phyloP scores from a whole-genome alignment of 2,329 filamentous ascomycete genomes.

The Boeremia lycopersici region DNA sequence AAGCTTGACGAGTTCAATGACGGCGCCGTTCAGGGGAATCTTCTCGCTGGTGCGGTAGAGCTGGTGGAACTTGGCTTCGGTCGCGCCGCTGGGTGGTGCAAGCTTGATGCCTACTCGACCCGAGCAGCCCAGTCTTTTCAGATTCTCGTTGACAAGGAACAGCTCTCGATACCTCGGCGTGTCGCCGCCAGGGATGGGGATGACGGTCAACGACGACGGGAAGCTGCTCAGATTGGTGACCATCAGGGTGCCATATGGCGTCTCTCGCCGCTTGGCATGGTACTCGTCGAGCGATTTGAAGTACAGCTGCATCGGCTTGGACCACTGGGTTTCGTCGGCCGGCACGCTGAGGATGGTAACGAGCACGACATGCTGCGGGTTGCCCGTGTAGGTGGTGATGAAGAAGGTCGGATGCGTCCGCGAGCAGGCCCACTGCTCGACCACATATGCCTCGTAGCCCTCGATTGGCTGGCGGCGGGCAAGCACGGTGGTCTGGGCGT shows the following conservation, averaged over 20 bases:
- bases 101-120: slow-evolving; percentile 86
- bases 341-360: slow-evolving; percentile 84
- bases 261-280: slow-evolving; percentile 83
- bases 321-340: slow-evolving; percentile 79
- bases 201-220: slow-evolving; percentile 90
- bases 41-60: slow-evolving; percentile 87
- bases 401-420: slow-evolving; percentile 87
- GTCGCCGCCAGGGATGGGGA: slow-evolving; percentile 85
- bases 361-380: slow-evolving; percentile 75
- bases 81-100: slow-evolving; percentile 76
- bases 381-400: slow-evolving; percentile 91
- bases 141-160: slow-evolving; percentile 92
- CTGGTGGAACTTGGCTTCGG: slow-evolving; percentile 88
- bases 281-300: slow-evolving; percentile 85
- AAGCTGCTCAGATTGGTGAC: slow-evolving; percentile 93
- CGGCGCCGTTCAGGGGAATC: slow-evolving; percentile 76
- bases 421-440: slow-evolving; percentile 98
- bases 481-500: slow-evolving; percentile 75
- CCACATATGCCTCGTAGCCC: slow-evolving; percentile 91
- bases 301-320: slow-evolving; percentile 77
- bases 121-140: slow-evolving; percentile 91
- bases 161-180: slow-evolving; percentile 77
- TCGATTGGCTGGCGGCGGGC: slow-evolving; percentile 71
- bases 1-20: slow-evolving; percentile 86
- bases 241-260: slow-evolving; percentile 82